Evolutionary conservation across 805 yeast genomes (phyloP), one percentile per base, ranked within the genome.

Genomic region (Saccharomyces eubayanus): DNA sequence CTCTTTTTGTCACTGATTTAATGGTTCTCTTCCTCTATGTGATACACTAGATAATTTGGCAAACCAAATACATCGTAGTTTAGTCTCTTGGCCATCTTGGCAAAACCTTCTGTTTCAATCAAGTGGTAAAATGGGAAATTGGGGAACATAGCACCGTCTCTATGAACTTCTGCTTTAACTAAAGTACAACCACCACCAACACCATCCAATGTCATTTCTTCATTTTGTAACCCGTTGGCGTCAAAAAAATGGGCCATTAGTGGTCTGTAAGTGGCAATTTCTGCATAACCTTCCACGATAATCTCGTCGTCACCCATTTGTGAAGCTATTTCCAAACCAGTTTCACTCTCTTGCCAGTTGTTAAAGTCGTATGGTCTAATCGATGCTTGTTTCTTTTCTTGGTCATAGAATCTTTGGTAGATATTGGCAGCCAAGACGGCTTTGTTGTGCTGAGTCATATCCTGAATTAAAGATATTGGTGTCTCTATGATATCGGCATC

Each of bases 81-180:
- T 58, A 94, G 77, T 62, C 98, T 78, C 71, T 90, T 89, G 47
- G 96, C 97, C 98, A 94, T 94, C 71, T 85, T 86, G n/a, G 94
- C 97, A 72, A 94, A 94, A 16, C 99, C 99, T 73, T 94, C 99
- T 9, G 97, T 91, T 75, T 94, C 99, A 59, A 94, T 90, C 70
- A 94, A 78, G 70, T 94, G 96, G 70, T 92, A 91, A 77, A 94
- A 94, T 56, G 99, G 94, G 81, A 94, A 94, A 50, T 95, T 88
- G 16, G 99, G 99, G 81, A 94, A 94, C 97, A 94, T 92, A 53
- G 98, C 98, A 51, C 99, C 99, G 70, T 94, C 99, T 69, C 99
- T 80, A 72, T 94, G 99, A 52, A 94, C 99, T 61, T 91, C 97
- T 10, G 97, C 96, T 67, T 92, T 89, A 30, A 94, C 99, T 72